Evolutionary conservation across 768 basidiomycete genomes (phyloP), one percentile per base, ranked within the genome.

Genomic region (Mrakia frigida): DNA sequence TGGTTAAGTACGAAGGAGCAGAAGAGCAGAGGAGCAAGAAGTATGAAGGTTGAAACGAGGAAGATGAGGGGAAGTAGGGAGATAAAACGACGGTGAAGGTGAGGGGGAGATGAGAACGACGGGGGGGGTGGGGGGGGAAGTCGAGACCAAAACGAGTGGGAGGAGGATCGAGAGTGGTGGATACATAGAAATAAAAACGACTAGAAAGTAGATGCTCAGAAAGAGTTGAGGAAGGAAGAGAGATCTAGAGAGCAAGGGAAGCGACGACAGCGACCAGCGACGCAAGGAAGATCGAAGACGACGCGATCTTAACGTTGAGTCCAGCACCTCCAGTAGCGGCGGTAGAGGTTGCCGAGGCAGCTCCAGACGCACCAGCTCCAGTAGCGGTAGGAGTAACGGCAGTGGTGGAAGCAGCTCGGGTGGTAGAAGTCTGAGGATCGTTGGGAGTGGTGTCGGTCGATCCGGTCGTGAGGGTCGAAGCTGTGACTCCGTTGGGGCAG

Each of bases 401-500:
- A 23, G 56, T 53, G 10, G 59, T 18, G 14, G 72, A 35, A 18
- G 37, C 14, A 18, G 65, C 65, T 11, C 65, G 35, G 65, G 65
- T 68, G 65, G 65, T 68, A 6, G 71, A 72, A 7, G 53, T 56
- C 53, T 53, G 59, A 53, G 71, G 71, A 31, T 56, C 31, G 65
- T 39, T 63, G 23, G 74, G 65, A 13, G 46, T 52, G 68, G 74
- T 41, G 52, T 75, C 75, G 53, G 41, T 73, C 21, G 76, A 74
- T 10, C 65, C 73, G 28, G 46, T 61, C 37, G 61, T 77, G 46
- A 53, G 56, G 3, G 72, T 77, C 39, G 76, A 77, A 9, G 72
- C 76, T 21, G 65, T 77, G 23, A 74, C 73, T 35, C 76, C 76
- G 52, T 69, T 69, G n/a, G 72, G 72, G 67, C 76, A 77, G 9